Evolutionary conservation across 441 rosid genomes (phyloP).

Genomic region (Sinapis alba): DNA sequence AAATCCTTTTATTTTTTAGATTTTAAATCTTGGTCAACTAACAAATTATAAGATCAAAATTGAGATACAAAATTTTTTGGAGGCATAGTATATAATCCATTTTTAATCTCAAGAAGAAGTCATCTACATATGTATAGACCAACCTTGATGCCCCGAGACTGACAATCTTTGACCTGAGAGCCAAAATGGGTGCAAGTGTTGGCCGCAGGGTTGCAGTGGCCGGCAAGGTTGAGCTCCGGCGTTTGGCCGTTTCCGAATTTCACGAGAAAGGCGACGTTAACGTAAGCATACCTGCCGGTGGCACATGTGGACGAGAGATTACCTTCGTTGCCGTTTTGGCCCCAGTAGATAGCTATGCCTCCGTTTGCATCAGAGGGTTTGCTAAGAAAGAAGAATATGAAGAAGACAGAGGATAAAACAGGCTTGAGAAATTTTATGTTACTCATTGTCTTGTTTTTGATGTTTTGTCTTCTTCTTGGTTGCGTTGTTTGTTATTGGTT

Average conservation of each 20-base stretch:
- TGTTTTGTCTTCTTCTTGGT: slow-evolving; percentile 14
- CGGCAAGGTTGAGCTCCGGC: slow-evolving; percentile 60
- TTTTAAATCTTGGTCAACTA: not conserved
- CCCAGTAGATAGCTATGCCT: slow-evolving; percentile 59
- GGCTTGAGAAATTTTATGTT: slow-evolving; percentile 3
- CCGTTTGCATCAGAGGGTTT: slow-evolving; percentile 34
- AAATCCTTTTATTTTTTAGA: not conserved
- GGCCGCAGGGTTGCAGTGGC: slow-evolving; percentile 55
- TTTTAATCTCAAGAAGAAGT: not conserved
- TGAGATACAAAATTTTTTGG: not conserved
- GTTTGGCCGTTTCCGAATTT: slow-evolving; percentile 55
- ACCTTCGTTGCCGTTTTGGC: slow-evolving; percentile 54
- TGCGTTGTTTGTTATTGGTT: slow-evolving; percentile 21
- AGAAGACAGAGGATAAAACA: not conserved
- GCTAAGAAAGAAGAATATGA: not conserved
- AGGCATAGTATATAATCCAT: not conserved
- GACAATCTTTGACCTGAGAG: slow-evolving; percentile 49
- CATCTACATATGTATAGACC: not conserved
- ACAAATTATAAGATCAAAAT: not conserved
- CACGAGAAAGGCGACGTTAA: slow-evolving; percentile 58
- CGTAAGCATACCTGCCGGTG: slow-evolving; percentile 45
- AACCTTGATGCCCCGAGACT: slow-evolving; percentile 50
- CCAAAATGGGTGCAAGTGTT: slow-evolving; percentile 44
- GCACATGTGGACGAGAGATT: slow-evolving; percentile 50
- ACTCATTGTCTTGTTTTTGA: slow-evolving; percentile 16